Evolutionary conservation across 129 eudicot species (phyloP), one percentile per base, ranked within the genome.

Genomic region (Erigeron canadensis): DNA sequence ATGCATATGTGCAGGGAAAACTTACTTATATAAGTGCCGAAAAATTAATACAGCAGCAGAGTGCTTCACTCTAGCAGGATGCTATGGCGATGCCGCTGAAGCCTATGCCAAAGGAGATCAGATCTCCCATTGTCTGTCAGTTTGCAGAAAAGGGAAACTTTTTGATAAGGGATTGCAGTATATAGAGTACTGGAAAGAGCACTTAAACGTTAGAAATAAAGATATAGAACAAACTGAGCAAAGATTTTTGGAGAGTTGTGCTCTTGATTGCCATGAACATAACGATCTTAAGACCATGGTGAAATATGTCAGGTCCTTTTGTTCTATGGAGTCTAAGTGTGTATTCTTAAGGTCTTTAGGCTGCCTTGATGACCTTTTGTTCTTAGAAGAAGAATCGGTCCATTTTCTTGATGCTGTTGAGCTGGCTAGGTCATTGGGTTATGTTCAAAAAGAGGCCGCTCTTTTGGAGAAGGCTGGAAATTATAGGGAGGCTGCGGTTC

Each of bases 111-210:
- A 67, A 38, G 83, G 86, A 13, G 75, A 78, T 48, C 54, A 76
- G 60, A 75, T 77, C 65, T 69, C 79, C 0, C 79, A 86, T 51
- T 89, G 96, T 75, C 61, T 86, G 55, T 64, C 81, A 10, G 89
- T 63, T 41, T 89, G 96, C 78, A 77, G 77, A 10, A 77, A 75
- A 8, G 89, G 79, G 10, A 74, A 86, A 6, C 62, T 69, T 45
- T 89, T 76, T 19, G 80, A 80, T 56, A 23, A 58, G 74, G 96
- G 87, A 1, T 21, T n/a, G n/a, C n/a, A n/a, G n/a, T n/a, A n/a
- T n/a, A n/a, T n/a, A n/a, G n/a, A n/a, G n/a, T n/a, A n/a, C 23
- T 82, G 92, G 96, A 89, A 89, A 73, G 63, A 75, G 7, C 74
- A 80, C 6, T 76, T 56, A 13, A 9, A 38, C 44, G 64, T 57